Percentiles rank a stretch among this genome's conserved stretches.
phyloP scores from a whole-genome alignment of 148 eudicot species.

The Fallopia convolvulus region DNA sequence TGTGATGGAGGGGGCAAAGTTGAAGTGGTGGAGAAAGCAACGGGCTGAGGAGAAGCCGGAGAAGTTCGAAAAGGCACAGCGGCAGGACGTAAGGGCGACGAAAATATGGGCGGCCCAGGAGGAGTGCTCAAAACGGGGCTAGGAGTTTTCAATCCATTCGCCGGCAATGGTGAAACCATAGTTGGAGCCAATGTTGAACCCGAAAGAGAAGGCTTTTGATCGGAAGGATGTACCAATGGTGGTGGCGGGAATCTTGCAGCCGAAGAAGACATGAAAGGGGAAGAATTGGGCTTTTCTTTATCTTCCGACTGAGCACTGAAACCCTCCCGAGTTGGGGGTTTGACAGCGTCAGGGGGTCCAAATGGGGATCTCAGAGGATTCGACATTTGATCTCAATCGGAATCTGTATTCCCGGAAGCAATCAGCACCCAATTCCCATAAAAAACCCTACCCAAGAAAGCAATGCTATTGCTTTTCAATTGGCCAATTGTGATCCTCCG shows the following conservation, averaged over 20 bases:
- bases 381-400: slow-evolving; percentile 21
- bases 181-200: slow-evolving; percentile 27
- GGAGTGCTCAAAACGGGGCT: slow-evolving; percentile 72
- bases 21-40: slow-evolving; percentile 44
- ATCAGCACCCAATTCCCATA: slow-evolving; percentile 9
- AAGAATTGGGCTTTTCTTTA: slow-evolving; percentile 23
- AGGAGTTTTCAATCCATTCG: slow-evolving; percentile 30
- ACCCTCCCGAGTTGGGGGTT: slow-evolving; percentile 21
- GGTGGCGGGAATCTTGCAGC: slow-evolving; percentile 35
- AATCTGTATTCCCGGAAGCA: neutral
- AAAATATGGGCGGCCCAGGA: slow-evolving; percentile 84
- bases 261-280: slow-evolving; percentile 14
- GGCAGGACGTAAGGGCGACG: slow-evolving; percentile 79
- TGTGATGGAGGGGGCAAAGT: slow-evolving; percentile 67
- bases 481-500: neutral
- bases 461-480: neutral
- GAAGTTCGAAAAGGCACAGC: slow-evolving; percentile 89
- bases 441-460: neutral
- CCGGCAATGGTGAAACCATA: slow-evolving; percentile 21
- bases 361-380: slow-evolving; percentile 23
- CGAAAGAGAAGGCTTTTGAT: slow-evolving; percentile 36
- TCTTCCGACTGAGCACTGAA: slow-evolving; percentile 15
- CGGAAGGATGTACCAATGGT: slow-evolving; percentile 26
- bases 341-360: slow-evolving; percentile 18
- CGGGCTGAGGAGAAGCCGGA: slow-evolving; percentile 85